Evolutionary conservation across 2,329 filamentous ascomycete species (phyloP), one percentile per base, ranked within the genome.

Genomic region (Colletotrichum sp.): DNA sequence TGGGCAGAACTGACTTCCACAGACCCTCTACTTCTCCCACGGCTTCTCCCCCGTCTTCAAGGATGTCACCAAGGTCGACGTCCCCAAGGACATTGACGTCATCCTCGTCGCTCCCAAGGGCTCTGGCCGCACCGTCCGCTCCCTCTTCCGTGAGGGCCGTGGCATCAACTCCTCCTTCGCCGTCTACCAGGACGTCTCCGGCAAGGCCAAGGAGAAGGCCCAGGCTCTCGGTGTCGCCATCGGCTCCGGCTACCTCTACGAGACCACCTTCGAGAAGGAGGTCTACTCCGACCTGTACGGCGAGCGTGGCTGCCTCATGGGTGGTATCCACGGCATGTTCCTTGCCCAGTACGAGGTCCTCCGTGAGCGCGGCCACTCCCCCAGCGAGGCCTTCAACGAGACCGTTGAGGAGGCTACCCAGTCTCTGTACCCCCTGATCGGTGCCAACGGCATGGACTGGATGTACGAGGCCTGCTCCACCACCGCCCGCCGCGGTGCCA

Each of bases 301-400:
- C 88, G 97, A 99, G 94, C 96, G 97, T 90, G 97, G 97, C 86
- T 99, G 97, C 93, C 91, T 99, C 84, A 99, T 99, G 97, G 97
- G 97, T 83, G 97, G 97, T 88, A 99, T 99, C 89, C 97, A 99
- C 93, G 97, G 97, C 86, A 99, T 99, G 97, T 99, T 99, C 95
- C 95, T 99, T 81, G 97, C 97, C 78, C 97, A 99, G 91, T 99
- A 99, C 92, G 97, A 99, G 92, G 97, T 99, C 81, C 96, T 99
- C 88, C 96, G 97, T 85, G 97, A 99, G 93, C 94, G 95, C 82
- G 97, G 97, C 88, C 97, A 99, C 94, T 95, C 92, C 89, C 97
- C 97, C 86, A 96, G 94, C 83, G 97, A 99, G 91, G 97, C 97
- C 81, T 99, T 99, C 94, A 99, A 99, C 93, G 97, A 99, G 95